Evolutionary conservation across 345 rosid genomes (phyloP).

Genomic region (Camelina neglecta): DNA sequence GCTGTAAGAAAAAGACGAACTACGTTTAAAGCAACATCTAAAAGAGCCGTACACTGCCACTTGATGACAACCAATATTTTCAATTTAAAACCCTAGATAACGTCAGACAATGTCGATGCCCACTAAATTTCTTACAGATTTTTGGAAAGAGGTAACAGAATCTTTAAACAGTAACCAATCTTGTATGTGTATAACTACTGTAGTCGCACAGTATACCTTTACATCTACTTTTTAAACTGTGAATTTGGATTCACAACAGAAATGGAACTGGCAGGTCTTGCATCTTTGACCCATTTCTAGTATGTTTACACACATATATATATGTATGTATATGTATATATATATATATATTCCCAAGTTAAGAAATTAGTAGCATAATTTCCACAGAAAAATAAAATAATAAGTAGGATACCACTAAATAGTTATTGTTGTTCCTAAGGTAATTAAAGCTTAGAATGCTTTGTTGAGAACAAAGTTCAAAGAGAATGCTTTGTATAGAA

Average conservation of each 20-base stretch:
- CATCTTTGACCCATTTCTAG: conserved; percentile 35
- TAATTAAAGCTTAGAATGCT: no score
- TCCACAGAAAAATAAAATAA: no score
- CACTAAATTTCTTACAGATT: conserved; percentile 12
- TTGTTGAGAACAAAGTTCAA: no score
- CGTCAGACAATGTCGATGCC: conserved; percentile 34
- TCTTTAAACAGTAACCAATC: conserved; percentile 28
- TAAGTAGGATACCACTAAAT: not conserved
- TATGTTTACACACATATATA: conserved; percentile 2
- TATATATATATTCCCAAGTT: not conserved
- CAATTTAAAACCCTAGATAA: conserved; percentile 42
- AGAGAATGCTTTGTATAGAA: no score
- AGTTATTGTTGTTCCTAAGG: not conserved
- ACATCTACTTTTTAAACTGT: conserved; percentile 25
- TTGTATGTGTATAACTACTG: conserved; percentile 15
- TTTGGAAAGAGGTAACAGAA: conserved; percentile 24
- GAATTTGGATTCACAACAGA: conserved; percentile 30
- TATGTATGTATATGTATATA: not conserved
- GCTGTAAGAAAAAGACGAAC: conserved; percentile 43
- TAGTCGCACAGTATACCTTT: conserved; percentile 16
- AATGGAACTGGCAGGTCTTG: conserved; percentile 28
- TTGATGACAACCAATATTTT: conserved; percentile 28
- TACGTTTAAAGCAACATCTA: conserved; percentile 43
- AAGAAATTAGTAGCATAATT: not conserved
- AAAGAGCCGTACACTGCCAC: conserved; percentile 45